These are phyloP conservation scores for Avena insularis DNA, from an alignment of 176 grass and related monocot genomes.

Conservation along the genomic window DNA sequence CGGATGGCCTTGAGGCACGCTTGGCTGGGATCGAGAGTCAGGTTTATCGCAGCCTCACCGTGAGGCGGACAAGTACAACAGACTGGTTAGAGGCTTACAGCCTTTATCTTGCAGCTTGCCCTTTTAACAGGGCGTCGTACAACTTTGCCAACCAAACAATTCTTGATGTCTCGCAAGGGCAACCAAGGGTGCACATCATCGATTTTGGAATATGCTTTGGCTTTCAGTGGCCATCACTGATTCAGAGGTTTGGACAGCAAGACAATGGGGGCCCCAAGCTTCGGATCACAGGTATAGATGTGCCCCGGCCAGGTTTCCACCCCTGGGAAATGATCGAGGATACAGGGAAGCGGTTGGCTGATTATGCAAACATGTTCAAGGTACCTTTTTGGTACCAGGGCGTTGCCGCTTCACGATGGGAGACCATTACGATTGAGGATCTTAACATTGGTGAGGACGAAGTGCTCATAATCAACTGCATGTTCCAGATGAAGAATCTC, in stretches of 20 bases:
- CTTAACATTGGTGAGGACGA: slow-evolving; percentile 65
- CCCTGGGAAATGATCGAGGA: slow-evolving; percentile 54
- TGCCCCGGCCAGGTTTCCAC: slow-evolving; percentile 54
- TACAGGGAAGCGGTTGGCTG: slow-evolving; percentile 54
- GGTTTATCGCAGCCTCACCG: slow-evolving; percentile 50
- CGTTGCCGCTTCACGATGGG: slow-evolving; percentile 58
- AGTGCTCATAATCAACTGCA: slow-evolving; percentile 59
- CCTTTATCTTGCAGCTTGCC: slow-evolving; percentile 52
- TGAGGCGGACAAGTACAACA: slow-evolving; percentile 25
- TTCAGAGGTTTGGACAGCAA: slow-evolving; percentile 47
- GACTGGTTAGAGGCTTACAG: slow-evolving; percentile 55
- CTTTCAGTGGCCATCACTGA: slow-evolving; percentile 68
- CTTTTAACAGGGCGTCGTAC: slow-evolving; percentile 45
- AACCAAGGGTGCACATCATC: slow-evolving; percentile 59
- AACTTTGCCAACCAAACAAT: slow-evolving; percentile 67
- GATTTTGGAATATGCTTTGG: slow-evolving; percentile 66
- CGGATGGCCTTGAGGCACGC: slow-evolving; percentile 63
- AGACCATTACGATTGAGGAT: slow-evolving; percentile 53
- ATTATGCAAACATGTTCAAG: slow-evolving; percentile 72
- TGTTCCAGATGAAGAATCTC: slow-evolving; percentile 48
- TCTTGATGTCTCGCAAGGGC: slow-evolving; percentile 32
- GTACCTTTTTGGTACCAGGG: slow-evolving; percentile 67
- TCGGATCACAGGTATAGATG: slow-evolving; percentile 62
- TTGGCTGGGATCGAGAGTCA: slow-evolving; percentile 57
- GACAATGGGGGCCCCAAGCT: slow-evolving; percentile 43